Base-by-base conservation (phyloP, 768 basidiomycete genomes). In the Calocybe gangraenosa region DNA sequence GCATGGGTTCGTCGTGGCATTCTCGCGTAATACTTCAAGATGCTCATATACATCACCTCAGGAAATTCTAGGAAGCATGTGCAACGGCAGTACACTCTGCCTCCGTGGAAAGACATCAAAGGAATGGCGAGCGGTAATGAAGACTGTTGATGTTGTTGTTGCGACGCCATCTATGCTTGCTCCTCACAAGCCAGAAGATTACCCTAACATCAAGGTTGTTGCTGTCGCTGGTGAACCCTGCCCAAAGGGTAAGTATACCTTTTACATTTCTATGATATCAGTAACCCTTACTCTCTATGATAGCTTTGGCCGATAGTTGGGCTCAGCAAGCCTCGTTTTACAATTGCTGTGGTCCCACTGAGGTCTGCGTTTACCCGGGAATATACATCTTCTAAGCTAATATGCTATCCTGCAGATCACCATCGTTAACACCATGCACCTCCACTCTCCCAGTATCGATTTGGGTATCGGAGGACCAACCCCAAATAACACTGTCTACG, bases 271-370 rank as follows among this genome's bases (percentile, higher is more conserved):
- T 19, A 37, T 21, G 7, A 23, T 13, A 28, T 28, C 25, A 11
- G 11, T 28, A 11, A 28, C n/a, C n/a, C 40, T 19, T 21, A 36
- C 13, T 36, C 10, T 42, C 21, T 23, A 35, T 23, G 22, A 39
- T 30, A 68, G 67, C 58, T 10, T 57, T 66, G n/a, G 65, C 66
- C 2, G 64, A 78, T 56, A 63, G 59, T 13, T 78, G 76, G 76
- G 66, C 67, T 0, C 44, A 57, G 43, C 51, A 58, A 15, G 64
- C 63, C 0, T 59, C 65, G 14, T 78, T 75, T 59, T 70, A 67
- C 55, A 77, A 74, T 54, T 68, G 69, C 46, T 78, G 76, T 51
- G 78, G 78, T 11, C 76, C 75, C n/a, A 79, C 78, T 5, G 78
- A 78, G 60, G 71, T 71, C 42, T 44, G 48, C 37, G 6, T 6